Evolutionary conservation across 2,329 filamentous ascomycete species (phyloP).

Genomic region (Cyphellophora attinorum): DNA sequence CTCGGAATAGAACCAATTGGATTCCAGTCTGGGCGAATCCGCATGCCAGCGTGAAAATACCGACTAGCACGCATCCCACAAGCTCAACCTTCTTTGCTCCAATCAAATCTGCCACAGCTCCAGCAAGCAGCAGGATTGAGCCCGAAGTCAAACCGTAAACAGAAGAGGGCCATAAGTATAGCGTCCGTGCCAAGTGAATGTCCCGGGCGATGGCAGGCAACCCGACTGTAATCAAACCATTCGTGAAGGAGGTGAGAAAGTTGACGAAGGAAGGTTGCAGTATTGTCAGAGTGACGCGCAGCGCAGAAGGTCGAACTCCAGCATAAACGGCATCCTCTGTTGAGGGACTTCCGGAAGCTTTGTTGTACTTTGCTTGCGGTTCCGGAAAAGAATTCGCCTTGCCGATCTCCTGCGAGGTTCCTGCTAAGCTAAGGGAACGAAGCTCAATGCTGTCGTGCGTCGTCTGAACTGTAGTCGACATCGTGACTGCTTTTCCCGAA

Average conservation of each 20-base stretch:
- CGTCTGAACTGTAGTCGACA: too few relatives aligned
- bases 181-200: conserved; percentile 19
- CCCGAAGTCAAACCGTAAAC: conserved; percentile 34
- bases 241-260: conserved; percentile 21
- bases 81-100: conserved; percentile 38
- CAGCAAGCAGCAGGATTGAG: conserved; percentile 39
- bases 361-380: too few relatives aligned
- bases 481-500: too few relatives aligned
- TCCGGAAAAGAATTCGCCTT: too few relatives aligned
- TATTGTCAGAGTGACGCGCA: conserved; percentile 4
- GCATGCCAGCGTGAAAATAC: conserved; percentile 34
- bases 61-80: conserved; percentile 34
- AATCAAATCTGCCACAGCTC: conserved; percentile 42
- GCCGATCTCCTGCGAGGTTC: too few relatives aligned
- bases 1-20: conserved; percentile 39
- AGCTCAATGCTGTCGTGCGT: too few relatives aligned
- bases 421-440: too few relatives aligned
- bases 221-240: conserved; percentile 33
- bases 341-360: too few relatives aligned
- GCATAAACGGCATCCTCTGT: too few relatives aligned
- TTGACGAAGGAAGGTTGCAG: conserved; percentile 14
- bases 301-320: too few relatives aligned
- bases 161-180: conserved; percentile 23
- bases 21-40: conserved; percentile 29
- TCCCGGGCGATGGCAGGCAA: conserved; percentile 32